Conservation (phyloP, 371 early-diverging fungal species). For the Ecytonucleospora hepatopenaei region DNA sequence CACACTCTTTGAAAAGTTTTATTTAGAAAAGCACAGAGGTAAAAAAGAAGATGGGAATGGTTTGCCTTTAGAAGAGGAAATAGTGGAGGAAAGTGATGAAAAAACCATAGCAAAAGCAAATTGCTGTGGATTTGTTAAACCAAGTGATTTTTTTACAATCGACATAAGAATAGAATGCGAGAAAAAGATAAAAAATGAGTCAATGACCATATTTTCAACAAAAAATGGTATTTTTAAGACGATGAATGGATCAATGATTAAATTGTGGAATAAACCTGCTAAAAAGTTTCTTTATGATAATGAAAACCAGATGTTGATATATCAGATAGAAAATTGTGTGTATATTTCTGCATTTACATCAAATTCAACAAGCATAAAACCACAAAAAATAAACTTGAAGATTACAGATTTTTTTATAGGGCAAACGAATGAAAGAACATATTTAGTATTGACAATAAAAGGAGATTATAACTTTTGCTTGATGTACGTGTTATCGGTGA, state of each 20-base stretch:
- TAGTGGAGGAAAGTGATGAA: no score
- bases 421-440: constrained; percentile 7
- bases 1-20: background rate
- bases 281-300: constrained; percentile 41
- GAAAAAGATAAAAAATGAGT: background rate
- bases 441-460: constrained; percentile 21
- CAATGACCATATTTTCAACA: constrained; percentile 22
- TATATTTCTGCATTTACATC: constrained; percentile 19
- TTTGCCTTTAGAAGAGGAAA: background rate
- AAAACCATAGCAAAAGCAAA: no score
- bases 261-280: constrained; percentile 17
- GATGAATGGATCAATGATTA: background rate
- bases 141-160: no score
- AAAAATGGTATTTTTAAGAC: constrained; percentile 33
- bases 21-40: background rate
- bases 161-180: background rate
- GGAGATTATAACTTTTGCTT: constrained; percentile 18
- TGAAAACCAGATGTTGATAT: constrained; percentile 25
- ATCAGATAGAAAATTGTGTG: constrained; percentile 7
- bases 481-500: constrained; percentile 27
- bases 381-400: constrained; percentile 11
- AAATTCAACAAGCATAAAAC: constrained; percentile 9
- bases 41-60: background rate
- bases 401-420: constrained; percentile 39
- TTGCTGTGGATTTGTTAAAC: background rate